Base-by-base conservation (phyloP, 1,139 yeast species). In the Lodderomyces pseudojiufengensis region DNA sequence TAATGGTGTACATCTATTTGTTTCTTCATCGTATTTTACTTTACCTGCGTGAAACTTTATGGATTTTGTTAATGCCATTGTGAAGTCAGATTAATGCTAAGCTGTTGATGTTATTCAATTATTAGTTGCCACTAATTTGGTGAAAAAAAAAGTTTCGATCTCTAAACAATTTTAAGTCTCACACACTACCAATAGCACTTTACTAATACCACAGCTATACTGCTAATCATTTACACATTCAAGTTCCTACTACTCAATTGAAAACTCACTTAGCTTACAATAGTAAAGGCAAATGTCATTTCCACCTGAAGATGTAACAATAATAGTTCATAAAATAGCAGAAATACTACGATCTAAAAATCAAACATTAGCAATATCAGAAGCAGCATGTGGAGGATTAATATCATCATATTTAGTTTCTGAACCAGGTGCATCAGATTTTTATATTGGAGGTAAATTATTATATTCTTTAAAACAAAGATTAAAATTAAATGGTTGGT, bases 381-480 rank as follows among this genome's bases (percentile, higher is more conserved):
- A 86, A 52, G 88, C 94, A 8, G 95, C 95, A 0, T 86, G 95
- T 57, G 95, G 95, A 8, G 95, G 95, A 0, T 68, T 86, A 21
- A 63, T 86, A 8, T 81, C 94, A 5, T 85, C 95, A 1, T 85
- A 84, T 50, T 56, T 86, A 27, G 87, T 86, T 7, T 74, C 92
- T 1, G 78, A 84, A 3, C 90, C 95, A 0, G 95, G 95, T 3
- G 95, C 95, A 0, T 82, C 92, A 9, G 65, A 73, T 41, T 86
- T 84, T 59, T 86, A 83, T 51, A 84, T 83, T 44, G 95, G 95
- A 13, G 90, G 95, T 0, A 80, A 90, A 22, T 61, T 86, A 38
- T 82, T 87, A 3, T 86, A 86, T 56, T 80, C 92, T 39, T 63
- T 86, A 45, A 78, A 78, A 47, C 86, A 88, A 27, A 65, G 95